Percentiles rank a stretch among this genome's conserved stretches.
These are phyloP conservation scores for Corallochytrium limacisporum DNA, from an alignment of 78 protist species.

Conservation along the genomic window DNA sequence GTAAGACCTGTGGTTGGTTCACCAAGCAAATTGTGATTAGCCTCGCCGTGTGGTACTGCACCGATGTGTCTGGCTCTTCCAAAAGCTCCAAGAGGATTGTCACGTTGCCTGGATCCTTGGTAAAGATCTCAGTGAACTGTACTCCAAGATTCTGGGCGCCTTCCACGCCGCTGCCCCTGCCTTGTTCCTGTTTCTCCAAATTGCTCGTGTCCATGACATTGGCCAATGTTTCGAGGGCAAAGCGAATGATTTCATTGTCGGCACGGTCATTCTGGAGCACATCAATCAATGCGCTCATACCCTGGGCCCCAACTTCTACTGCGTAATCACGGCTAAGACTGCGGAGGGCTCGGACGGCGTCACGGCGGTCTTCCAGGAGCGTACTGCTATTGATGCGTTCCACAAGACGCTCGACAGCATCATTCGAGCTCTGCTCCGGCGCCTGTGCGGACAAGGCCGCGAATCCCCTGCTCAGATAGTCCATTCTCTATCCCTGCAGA, in stretches of 20 bases:
- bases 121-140: conserved; percentile 7
- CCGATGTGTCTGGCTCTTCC: conserved; percentile 5
- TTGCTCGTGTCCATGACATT: background rate
- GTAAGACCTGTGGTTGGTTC: no score
- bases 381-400: background rate
- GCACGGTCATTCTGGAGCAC: conserved; percentile 11
- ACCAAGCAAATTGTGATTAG: no score
- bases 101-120: background rate
- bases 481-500: no score
- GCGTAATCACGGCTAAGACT: background rate
- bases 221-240: conserved; percentile 8
- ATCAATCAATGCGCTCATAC: background rate
- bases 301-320: conserved; percentile 8
- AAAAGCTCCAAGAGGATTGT: background rate
- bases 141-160: background rate
- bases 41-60: conserved; percentile 19
- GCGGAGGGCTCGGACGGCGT: conserved; percentile 9
- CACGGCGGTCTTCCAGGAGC: conserved; percentile 15
- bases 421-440: background rate
- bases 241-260: background rate
- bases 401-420: background rate
- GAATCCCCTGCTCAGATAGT: no score
- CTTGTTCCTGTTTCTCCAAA: background rate
- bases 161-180: background rate
- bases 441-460: no score